Evolutionary conservation across 768 basidiomycete species (phyloP).

Genomic region (Pholiota conissans): DNA sequence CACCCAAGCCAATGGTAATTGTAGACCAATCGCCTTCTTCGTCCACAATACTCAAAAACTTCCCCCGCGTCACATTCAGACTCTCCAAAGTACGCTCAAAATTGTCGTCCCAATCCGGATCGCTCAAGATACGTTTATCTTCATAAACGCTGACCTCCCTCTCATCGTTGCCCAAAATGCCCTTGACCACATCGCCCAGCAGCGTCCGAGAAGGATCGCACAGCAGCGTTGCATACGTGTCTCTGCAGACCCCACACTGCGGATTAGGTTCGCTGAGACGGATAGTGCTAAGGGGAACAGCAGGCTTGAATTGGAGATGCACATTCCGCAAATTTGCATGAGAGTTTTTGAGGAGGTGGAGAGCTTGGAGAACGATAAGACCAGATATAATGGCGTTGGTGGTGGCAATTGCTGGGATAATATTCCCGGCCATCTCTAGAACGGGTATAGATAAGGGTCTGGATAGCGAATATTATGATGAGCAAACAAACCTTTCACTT

Average conservation of each 20-base stretch:
- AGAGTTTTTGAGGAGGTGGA: conserved; percentile 75
- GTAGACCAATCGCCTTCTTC: conserved; percentile 80
- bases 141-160: conserved; percentile 82
- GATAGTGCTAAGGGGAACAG: conserved; percentile 75
- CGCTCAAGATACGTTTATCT: conserved; percentile 82
- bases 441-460: neutral
- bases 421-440: conserved; percentile 98
- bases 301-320: conserved; percentile 75
- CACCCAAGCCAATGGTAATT: conserved; percentile 67
- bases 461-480: neutral
- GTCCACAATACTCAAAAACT: conserved; percentile 86
- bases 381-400: conserved; percentile 98
- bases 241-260: conserved; percentile 82
- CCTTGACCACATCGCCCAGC: conserved; percentile 71
- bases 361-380: conserved; percentile 88
- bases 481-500: conserved; percentile 78
- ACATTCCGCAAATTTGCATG: conserved; percentile 69
- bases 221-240: conserved; percentile 72
- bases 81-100: conserved; percentile 77
- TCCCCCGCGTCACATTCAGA: conserved; percentile 76
- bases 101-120: conserved; percentile 95
- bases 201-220: conserved; percentile 73
- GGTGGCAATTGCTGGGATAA: conserved; percentile 98
- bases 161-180: conserved; percentile 58
- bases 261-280: conserved; percentile 69